phyloP scores from a whole-genome alignment of 1,284 basidiomycete genomes.

The Ustilago curta region DNA sequence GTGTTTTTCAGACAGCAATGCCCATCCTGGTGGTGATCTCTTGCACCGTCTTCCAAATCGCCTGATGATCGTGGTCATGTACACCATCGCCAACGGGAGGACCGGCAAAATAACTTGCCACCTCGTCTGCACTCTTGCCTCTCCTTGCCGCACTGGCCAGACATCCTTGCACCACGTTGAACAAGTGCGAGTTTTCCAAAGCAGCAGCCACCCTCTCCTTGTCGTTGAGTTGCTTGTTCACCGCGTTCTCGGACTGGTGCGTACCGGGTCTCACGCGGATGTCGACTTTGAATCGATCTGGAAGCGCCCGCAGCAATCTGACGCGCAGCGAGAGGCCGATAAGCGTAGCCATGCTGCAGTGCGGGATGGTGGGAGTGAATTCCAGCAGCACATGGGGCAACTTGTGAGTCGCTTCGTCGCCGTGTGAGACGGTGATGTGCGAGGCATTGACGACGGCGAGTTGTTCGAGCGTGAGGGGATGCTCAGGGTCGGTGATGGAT shows the following conservation, averaged over 20 bases:
- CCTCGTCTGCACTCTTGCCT: constrained; percentile 60
- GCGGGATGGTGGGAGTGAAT: constrained; percentile 92
- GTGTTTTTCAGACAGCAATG: constrained; percentile 27
- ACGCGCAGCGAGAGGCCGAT: constrained; percentile 96
- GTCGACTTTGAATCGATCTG: constrained; percentile 92
- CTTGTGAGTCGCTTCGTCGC: constrained; percentile 36
- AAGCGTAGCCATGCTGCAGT: constrained; percentile 96
- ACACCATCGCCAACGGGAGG: constrained; percentile 20
- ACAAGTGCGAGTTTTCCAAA: constrained; percentile 86
- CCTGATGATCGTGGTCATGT: constrained; percentile 24
- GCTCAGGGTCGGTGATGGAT: constrained; percentile 94
- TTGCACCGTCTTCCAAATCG: constrained; percentile 50
- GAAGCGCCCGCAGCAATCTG: constrained; percentile 87
- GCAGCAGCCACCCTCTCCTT: constrained; percentile 98
- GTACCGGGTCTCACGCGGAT: constrained; percentile 92
- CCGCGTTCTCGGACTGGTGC: constrained; percentile 92
- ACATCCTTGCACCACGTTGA: constrained; percentile 90
- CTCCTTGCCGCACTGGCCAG: constrained; percentile 74
- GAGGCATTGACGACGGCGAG: constrained; percentile 91
- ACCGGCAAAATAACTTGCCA: constrained; percentile 25
- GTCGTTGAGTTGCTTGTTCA: constrained; percentile 99
- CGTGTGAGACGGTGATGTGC: constrained; percentile 79
- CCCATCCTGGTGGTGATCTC: constrained; percentile 48
- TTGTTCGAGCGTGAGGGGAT: constrained; percentile 93
- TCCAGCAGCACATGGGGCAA: constrained; percentile 74